Conservation (phyloP, 2,329 filamentous ascomycete genomes). For the Aspergillus brunneoviolaceus region DNA sequence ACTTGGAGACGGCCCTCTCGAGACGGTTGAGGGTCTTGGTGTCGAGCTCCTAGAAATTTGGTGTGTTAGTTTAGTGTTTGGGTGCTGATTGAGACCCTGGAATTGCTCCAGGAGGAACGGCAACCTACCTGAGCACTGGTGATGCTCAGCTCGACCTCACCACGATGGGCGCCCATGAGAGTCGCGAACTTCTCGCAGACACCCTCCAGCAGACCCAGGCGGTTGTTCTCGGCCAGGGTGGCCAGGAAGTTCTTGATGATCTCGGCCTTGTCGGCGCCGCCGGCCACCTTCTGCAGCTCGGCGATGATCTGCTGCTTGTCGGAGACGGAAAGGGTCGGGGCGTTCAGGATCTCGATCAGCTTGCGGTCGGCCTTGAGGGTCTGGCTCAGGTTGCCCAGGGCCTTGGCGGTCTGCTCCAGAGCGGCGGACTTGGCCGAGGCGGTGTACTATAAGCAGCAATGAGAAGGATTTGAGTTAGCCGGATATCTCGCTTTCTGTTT, state of each 20-base stretch:
- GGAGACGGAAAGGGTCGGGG: slow-evolving; percentile 71
- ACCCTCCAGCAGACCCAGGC: slow-evolving; percentile 75
- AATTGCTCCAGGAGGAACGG: not conserved
- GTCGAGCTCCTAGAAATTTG: slow-evolving; percentile 65
- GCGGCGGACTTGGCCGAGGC: slow-evolving; percentile 83
- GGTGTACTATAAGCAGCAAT: slow-evolving; percentile 69
- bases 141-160: slow-evolving; percentile 90
- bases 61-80: slow-evolving; percentile 45
- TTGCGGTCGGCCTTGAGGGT: slow-evolving; percentile 81
- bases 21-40: slow-evolving; percentile 80
- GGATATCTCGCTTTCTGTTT: no score
- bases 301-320: slow-evolving; percentile 86
- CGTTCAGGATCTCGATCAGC: slow-evolving; percentile 70
- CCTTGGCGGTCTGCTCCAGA: slow-evolving; percentile 82
- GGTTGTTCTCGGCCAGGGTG: slow-evolving; percentile 94
- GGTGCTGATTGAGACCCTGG: not conserved
- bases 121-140: slow-evolving; percentile 76
- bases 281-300: slow-evolving; percentile 83
- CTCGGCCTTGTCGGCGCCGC: slow-evolving; percentile 67
- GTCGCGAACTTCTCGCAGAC: slow-evolving; percentile 83
- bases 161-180: slow-evolving; percentile 83
- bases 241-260: slow-evolving; percentile 92
- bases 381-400: slow-evolving; percentile 68
- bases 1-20: slow-evolving; percentile 86
- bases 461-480: not conserved